Percentiles rank a stretch among this genome's conserved stretches.
Conservation (phyloP, 75 land plant genomes). For the Pinus taeda region DNA sequence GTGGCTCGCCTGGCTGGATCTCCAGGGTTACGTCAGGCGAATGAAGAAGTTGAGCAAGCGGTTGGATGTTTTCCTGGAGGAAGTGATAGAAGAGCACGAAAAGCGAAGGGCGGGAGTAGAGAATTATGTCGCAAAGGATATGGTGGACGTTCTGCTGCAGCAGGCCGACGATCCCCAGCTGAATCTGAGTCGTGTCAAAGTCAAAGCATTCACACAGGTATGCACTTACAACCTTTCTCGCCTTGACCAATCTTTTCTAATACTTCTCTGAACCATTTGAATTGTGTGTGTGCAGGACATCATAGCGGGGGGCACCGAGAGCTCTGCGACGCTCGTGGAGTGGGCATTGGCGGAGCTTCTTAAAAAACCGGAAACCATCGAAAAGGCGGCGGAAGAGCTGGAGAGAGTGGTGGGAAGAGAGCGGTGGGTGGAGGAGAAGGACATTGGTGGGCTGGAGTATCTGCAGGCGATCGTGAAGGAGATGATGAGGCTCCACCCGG, state of each 20-base stretch:
- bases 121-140: conserved; percentile 35
- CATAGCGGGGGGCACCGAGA: conserved; percentile 18
- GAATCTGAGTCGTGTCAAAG: no score
- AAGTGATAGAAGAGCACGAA: conserved; percentile 43
- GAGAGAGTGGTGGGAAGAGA: not conserved
- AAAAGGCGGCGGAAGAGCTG: not conserved
- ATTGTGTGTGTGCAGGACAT: no score
- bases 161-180: conserved; percentile 42
- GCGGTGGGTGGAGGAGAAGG: conserved; percentile 17
- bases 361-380: conserved; percentile 3
- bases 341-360: conserved; percentile 22
- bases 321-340: conserved; percentile 8
- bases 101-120: conserved; percentile 16
- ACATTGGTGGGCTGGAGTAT: conserved; percentile 23
- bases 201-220: no score
- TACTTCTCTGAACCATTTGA: no score
- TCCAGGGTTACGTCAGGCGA: conserved; percentile 12
- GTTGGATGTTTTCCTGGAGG: conserved; percentile 41
- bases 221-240: no score
- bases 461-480: conserved; percentile 22
- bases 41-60: conserved; percentile 19
- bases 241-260: no score
- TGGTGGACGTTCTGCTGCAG: conserved; percentile 51
- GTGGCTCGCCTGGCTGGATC: conserved; percentile 27
- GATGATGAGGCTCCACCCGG: conserved; percentile 29